phyloP scores from a whole-genome alignment of 208 protist genomes.

The Endotrypanum monterogeii region DNA sequence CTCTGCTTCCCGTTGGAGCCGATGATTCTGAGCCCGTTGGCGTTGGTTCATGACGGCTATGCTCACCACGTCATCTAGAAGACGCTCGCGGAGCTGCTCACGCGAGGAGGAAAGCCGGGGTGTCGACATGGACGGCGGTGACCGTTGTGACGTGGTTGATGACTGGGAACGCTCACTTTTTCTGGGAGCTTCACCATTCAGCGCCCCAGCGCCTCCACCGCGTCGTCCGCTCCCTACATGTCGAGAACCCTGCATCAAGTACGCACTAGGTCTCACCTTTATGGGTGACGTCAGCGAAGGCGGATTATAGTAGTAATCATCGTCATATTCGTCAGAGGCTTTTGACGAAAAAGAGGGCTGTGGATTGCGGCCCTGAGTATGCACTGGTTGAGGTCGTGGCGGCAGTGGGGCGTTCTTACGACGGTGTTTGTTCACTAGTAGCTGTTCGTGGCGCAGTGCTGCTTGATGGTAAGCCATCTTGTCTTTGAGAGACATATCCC shows the following conservation, averaged over 20 bases:
- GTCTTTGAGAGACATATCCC: conserved; percentile 41
- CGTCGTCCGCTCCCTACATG: neutral
- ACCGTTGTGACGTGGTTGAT: conserved; percentile 1
- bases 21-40: conserved; percentile 14
- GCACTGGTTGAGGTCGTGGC: conserved; percentile 24
- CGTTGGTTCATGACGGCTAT: conserved; percentile 26
- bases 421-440: conserved; percentile 47
- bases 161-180: conserved; percentile 22
- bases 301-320: conserved; percentile 28
- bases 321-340: conserved; percentile 21
- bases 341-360: neutral
- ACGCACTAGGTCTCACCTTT: conserved; percentile 33
- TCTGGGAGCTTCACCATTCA: conserved; percentile 7
- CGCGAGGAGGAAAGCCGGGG: neutral
- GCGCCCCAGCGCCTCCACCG: conserved; percentile 1
- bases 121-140: neutral
- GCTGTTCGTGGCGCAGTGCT: conserved; percentile 55
- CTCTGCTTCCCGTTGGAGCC: conserved; percentile 24
- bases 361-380: neutral
- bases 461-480: conserved; percentile 56
- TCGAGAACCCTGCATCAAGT: conserved; percentile 27
- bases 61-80: conserved; percentile 31
- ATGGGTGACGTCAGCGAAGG: conserved; percentile 27
- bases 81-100: conserved; percentile 28
- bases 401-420: conserved; percentile 47